phyloP scores from a whole-genome alignment of 2,329 filamentous ascomycete genomes.

The Paraphoma chrysanthemicola region DNA sequence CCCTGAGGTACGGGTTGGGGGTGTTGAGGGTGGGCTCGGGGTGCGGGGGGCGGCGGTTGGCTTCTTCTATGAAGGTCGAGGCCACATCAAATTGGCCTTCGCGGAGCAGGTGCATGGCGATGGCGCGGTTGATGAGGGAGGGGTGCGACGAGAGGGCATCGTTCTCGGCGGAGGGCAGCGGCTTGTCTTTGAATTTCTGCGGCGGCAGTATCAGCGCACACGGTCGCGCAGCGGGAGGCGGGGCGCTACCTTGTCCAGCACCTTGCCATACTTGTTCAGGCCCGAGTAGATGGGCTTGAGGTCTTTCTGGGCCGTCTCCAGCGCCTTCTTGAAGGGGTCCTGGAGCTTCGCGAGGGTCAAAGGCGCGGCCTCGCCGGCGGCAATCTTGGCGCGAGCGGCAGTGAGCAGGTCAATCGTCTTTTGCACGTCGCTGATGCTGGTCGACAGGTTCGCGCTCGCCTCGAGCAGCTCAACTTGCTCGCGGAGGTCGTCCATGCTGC shows the following conservation, averaged over 20 bases:
- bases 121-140: constrained; percentile 85
- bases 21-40: constrained; percentile 46
- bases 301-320: constrained; percentile 81
- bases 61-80: constrained; percentile 81
- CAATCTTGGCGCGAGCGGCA: constrained; percentile 75
- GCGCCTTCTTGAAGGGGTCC: constrained; percentile 79
- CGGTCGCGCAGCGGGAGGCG: neutral
- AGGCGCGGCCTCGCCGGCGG: constrained; percentile 69
- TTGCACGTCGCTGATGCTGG: constrained; percentile 81
- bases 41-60: constrained; percentile 55
- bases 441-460: constrained; percentile 71
- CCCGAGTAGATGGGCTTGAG: constrained; percentile 83
- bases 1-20: constrained; percentile 39
- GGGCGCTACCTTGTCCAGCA: constrained; percentile 74
- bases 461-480: constrained; percentile 77
- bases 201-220: constrained; percentile 11
- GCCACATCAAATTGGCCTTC: constrained; percentile 94
- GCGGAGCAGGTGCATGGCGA: constrained; percentile 93
- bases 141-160: constrained; percentile 80
- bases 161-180: constrained; percentile 76
- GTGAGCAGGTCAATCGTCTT: constrained; percentile 79
- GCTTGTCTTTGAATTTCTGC: constrained; percentile 67
- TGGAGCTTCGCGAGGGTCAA: constrained; percentile 84
- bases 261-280: constrained; percentile 83
- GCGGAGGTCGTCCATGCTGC: constrained; percentile 69